Conservation (phyloP, 257 asterid genomes). For the Handroanthus guayacan region DNA sequence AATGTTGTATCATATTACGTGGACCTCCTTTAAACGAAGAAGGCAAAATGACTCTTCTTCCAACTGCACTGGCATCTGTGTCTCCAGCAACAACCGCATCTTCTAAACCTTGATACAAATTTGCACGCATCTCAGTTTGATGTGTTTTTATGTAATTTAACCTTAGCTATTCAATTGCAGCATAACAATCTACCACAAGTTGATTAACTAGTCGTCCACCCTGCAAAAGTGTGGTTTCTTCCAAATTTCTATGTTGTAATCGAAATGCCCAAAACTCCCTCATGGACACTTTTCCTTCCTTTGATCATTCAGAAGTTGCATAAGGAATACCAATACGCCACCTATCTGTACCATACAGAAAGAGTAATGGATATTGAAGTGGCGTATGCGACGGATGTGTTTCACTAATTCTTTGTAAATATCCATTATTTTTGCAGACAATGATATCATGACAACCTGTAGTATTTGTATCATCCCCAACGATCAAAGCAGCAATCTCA, state of each 20-base stretch:
- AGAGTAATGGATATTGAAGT: constrained; percentile 4
- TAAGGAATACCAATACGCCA: not conserved
- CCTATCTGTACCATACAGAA: not conserved
- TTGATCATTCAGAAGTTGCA: not conserved
- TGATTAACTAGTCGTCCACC: not conserved
- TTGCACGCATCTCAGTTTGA: not conserved
- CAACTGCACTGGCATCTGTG: not conserved
- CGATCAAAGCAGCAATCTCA: not conserved
- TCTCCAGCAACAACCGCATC: not conserved
- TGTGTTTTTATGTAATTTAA: not conserved
- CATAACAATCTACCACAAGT: not conserved
- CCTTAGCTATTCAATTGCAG: not conserved
- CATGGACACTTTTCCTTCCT: not conserved
- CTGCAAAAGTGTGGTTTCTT: not conserved
- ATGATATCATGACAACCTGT: not conserved
- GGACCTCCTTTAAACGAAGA: constrained; percentile 5
- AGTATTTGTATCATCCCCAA: not conserved
- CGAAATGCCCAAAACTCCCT: not conserved
- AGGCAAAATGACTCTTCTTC: not conserved
- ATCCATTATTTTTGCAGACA: not conserved
- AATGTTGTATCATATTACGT: not conserved
- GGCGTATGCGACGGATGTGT: constrained; percentile 3
- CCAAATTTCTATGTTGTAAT: not conserved
- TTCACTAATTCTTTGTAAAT: not conserved
- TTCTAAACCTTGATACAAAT: constrained; percentile 8